Evolutionary conservation across 139 green algal species (phyloP), one percentile per base, ranked within the genome.

Genomic region (Picochlorum sp.): DNA sequence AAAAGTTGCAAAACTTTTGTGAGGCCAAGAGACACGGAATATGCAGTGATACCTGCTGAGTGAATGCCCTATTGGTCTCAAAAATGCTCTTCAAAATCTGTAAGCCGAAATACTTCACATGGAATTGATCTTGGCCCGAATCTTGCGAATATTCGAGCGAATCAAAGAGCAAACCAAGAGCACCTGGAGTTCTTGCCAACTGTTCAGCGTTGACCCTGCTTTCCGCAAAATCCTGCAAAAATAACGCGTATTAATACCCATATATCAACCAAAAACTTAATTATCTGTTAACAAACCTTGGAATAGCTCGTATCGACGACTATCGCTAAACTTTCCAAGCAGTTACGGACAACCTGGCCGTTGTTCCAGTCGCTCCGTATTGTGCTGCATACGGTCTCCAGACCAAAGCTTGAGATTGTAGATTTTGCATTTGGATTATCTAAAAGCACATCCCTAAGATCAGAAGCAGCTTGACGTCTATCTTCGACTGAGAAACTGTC

Each of bases 61-160:
- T 23, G 23, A 65, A 65, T 13, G 56, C 15, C 6, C 50, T 41
- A 31, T 66, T 66, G 4, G 61, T 21, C 7, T 61, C 60, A 6
- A 87, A 71, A 61, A 96, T 77, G 18, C 67, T 68, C 4, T 78
- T 85, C 16, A 97, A 76, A 47, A 90, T 70, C 70, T 95, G 89
- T 70, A 97, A 66, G 0, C 86, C 81, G 54, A 90, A 76, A 69
- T 94, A 97, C 45, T 82, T 77, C 20, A 91, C 80, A 66, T 97
- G 93, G 66, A 97, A 95, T 73, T 95, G 87, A 11, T 72, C 37
- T 3, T 28, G n/a, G 7, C 20, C 23, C n/a, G n/a, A 18, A n/a
- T 28, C n/a, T 45, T 15, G 13, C 58, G 82, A 79, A 38, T 85
- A 77, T 54, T 92, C 77, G 49, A 93, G 66, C 41, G 95, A 70